Conservation (phyloP, 768 basidiomycete species). For the Boletus subparvulus region DNA sequence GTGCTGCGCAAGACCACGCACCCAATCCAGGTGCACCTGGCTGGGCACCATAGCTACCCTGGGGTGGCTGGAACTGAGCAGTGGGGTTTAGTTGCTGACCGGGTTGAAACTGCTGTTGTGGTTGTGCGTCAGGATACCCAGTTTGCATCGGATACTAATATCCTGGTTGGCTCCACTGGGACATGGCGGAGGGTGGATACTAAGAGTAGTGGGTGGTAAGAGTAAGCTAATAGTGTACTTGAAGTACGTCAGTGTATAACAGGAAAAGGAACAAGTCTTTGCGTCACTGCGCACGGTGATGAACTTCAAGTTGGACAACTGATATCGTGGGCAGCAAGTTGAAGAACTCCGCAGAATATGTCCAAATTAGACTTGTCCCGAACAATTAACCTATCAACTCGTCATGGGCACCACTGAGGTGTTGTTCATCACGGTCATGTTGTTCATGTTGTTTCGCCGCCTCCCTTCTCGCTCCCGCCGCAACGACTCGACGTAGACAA, state of each 20-base stretch:
- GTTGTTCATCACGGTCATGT: background rate
- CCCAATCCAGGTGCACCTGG: constrained; percentile 29
- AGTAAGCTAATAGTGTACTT: background rate
- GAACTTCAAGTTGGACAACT: background rate
- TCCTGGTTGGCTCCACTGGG: constrained; percentile 73
- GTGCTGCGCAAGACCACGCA: constrained; percentile 54
- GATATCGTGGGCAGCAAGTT: constrained; percentile 11
- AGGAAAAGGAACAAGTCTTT: background rate
- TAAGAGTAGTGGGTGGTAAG: background rate
- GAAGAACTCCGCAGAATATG: constrained; percentile 12
- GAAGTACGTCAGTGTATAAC: background rate
- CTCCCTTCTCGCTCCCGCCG: constrained; percentile 6
- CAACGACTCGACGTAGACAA: constrained; percentile 22
- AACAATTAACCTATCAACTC: background rate
- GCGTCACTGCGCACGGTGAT: constrained; percentile 1
- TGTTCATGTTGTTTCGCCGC: background rate
- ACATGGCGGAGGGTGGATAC: constrained; percentile 45
- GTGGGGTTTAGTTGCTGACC: constrained; percentile 31
- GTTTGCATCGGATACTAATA: constrained; percentile 77
- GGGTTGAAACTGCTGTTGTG: constrained; percentile 47
- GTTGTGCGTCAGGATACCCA: constrained; percentile 52
- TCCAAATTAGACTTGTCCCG: constrained; percentile 8
- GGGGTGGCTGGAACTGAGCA: constrained; percentile 44
- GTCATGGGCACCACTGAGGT: background rate
- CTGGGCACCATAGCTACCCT: constrained; percentile 31